A percentile compares a stretch with the other conserved stretches of the same genome.
Conservation (phyloP, 1,284 basidiomycete species). For the Apiotrichum akiyoshidainum region DNA sequence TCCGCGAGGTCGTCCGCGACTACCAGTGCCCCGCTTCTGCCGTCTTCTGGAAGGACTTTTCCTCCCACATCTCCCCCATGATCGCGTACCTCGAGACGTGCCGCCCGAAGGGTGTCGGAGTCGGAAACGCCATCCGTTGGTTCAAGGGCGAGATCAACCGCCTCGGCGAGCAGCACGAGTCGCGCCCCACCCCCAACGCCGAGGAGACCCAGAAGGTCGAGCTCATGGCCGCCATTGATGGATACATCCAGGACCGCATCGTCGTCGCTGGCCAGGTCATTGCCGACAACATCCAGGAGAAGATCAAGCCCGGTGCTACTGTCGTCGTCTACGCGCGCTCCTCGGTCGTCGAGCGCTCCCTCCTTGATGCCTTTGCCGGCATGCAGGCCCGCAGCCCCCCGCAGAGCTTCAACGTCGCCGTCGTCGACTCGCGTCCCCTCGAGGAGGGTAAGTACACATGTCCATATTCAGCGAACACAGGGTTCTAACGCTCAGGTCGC, state of each 20-base stretch:
- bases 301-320: slow-evolving; percentile 90
- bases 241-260: slow-evolving; percentile 91
- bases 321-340: slow-evolving; percentile 92
- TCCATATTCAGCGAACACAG: too few species aligned
- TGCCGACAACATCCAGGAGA: slow-evolving; percentile 77
- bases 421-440: slow-evolving; percentile 92
- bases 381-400: slow-evolving; percentile 59
- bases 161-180: slow-evolving; percentile 70
- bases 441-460: slow-evolving; percentile 74
- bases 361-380: slow-evolving; percentile 66
- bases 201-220: slow-evolving; percentile 88
- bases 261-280: slow-evolving; percentile 92
- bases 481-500: slow-evolving; percentile 61
- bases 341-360: slow-evolving; percentile 86
- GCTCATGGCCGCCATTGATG: slow-evolving; percentile 81
- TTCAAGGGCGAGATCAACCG: slow-evolving; percentile 94
- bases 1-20: slow-evolving; percentile 52
- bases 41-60: slow-evolving; percentile 49
- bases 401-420: slow-evolving; percentile 79
- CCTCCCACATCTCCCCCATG: slow-evolving; percentile 49
- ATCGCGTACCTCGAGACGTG: slow-evolving; percentile 51
- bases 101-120: slow-evolving; percentile 50
- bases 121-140: slow-evolving; percentile 58
- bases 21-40: slow-evolving; percentile 46
- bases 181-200: slow-evolving; percentile 76